These are phyloP conservation scores for Dimocarpus longan DNA, from an alignment of 345 rosid species.

Conservation along the genomic window DNA sequence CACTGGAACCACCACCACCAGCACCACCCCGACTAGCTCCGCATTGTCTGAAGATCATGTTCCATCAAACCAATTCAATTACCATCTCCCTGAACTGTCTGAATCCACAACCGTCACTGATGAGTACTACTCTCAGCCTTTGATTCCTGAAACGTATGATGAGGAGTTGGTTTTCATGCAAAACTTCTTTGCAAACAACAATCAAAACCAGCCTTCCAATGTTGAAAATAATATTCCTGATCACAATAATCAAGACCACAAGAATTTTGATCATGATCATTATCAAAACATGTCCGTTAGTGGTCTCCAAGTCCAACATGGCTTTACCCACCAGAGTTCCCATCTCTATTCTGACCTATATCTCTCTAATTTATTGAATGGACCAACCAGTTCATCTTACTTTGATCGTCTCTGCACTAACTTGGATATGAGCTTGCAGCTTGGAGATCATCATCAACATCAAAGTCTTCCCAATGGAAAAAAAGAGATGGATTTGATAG, in stretches of 20 bases:
- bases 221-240: conserved; percentile 18
- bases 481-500: conserved; percentile 93
- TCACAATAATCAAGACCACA: not conserved
- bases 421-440: conserved; percentile 20
- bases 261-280: not conserved
- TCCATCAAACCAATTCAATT: conserved; percentile 28
- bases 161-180: conserved; percentile 74
- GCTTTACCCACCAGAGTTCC: conserved; percentile 19
- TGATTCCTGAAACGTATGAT: conserved; percentile 45
- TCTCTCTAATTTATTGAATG: conserved; percentile 60
- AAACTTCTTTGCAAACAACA: conserved; percentile 50
- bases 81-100: conserved; percentile 43
- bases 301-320: conserved; percentile 16
- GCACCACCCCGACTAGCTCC: conserved; percentile 39
- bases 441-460: conserved; percentile 9
- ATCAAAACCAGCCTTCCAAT: conserved; percentile 15
- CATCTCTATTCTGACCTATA: conserved; percentile 64
- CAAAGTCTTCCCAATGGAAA: conserved; percentile 36
- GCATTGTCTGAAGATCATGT: conserved; percentile 29
- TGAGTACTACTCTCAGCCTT: conserved; percentile 28
- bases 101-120: conserved; percentile 24
- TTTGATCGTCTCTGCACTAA: conserved; percentile 17
- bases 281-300: conserved; percentile 1
- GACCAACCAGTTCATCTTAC: conserved; percentile 34
- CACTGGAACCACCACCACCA: conserved; percentile 17